A percentile compares a stretch with the other conserved stretches of the same genome.
Evolutionary conservation across 306 rosid genomes (phyloP).

Genomic region (Pyrus betulifolia): DNA sequence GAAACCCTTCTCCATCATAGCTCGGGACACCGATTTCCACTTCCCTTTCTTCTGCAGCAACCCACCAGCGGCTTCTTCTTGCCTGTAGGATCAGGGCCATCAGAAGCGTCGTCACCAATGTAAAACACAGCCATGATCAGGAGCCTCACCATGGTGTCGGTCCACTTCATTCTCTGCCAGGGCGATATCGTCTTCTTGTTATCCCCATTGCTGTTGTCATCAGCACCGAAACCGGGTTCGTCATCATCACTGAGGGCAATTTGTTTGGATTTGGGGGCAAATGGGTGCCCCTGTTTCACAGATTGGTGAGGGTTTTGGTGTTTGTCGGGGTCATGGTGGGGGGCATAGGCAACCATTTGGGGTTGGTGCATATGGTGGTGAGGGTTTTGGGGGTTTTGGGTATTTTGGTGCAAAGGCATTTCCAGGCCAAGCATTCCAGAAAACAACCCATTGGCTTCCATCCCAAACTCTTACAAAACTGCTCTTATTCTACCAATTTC

Average conservation of each 20-base stretch:
- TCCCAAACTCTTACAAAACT: constrained; percentile 11
- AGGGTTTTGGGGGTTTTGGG: constrained; percentile 45
- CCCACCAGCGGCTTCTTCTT: constrained; percentile 56
- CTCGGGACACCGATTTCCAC: constrained; percentile 91
- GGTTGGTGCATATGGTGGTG: constrained; percentile 46
- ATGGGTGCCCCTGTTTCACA: constrained; percentile 34
- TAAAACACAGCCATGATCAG: constrained; percentile 83
- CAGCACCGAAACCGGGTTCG: constrained; percentile 42
- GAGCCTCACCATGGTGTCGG: constrained; percentile 73
- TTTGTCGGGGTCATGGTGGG: constrained; percentile 42
- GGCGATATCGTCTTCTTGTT: constrained; percentile 65
- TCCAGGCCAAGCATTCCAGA: constrained; percentile 58
- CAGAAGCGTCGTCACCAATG: constrained; percentile 79
- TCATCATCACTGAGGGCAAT: constrained; percentile 65
- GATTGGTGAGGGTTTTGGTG: constrained; percentile 36
- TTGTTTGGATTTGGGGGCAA: constrained; percentile 33
- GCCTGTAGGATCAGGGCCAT: constrained; percentile 34
- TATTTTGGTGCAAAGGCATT: constrained; percentile 41
- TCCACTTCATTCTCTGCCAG: constrained; percentile 99
- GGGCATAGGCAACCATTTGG: constrained; percentile 43
- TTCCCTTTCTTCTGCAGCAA: constrained; percentile 91
- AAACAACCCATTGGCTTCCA: constrained; percentile 67
- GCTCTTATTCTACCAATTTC: background rate
- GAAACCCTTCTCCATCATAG: constrained; percentile 88
- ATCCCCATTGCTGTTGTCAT: constrained; percentile 41